Evolutionary conservation across 345 rosid genomes (phyloP).

Genomic region (Nasturtium officinale): DNA sequence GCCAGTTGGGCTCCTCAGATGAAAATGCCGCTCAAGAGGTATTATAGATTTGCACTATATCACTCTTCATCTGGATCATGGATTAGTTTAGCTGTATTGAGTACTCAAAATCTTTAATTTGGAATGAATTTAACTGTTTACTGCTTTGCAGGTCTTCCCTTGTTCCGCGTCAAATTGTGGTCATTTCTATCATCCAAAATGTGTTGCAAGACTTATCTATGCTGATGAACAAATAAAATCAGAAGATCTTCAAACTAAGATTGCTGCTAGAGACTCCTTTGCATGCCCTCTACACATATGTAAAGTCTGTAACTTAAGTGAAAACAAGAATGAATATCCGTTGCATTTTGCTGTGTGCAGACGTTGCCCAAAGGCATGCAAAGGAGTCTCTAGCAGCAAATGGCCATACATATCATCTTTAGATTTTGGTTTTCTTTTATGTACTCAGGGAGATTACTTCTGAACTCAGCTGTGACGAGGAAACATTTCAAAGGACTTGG

Average conservation of each 20-base stretch:
- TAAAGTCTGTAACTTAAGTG: conserved; percentile 51
- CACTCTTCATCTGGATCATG: not conserved
- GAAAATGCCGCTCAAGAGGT: conserved; percentile 59
- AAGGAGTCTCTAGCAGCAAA: no score
- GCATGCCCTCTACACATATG: conserved; percentile 71
- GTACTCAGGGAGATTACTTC: conserved; percentile 50
- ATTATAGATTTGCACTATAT: conserved; percentile 20
- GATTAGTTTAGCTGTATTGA: not conserved
- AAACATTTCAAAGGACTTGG: conserved; percentile 61
- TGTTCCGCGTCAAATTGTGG: conserved; percentile 73
- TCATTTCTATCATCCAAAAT: conserved; percentile 68
- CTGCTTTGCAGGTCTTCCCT: conserved; percentile 57
- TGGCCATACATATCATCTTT: conserved; percentile 2
- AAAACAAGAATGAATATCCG: conserved; percentile 47
- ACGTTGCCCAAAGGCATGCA: conserved; percentile 80
- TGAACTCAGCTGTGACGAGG: conserved; percentile 40
- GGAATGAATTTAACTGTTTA: conserved; percentile 6
- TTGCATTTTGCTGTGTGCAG: conserved; percentile 71
- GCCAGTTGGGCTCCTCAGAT: conserved; percentile 64
- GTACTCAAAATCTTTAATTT: not conserved
- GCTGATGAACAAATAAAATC: conserved; percentile 46
- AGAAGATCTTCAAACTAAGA: conserved; percentile 44
- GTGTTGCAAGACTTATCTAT: conserved; percentile 61
- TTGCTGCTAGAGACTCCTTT: conserved; percentile 60
- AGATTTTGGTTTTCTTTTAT: not conserved